These are phyloP conservation scores for Phanerochaete carnosa DNA, from an alignment of 768 basidiomycete species.

Conservation along the genomic window DNA sequence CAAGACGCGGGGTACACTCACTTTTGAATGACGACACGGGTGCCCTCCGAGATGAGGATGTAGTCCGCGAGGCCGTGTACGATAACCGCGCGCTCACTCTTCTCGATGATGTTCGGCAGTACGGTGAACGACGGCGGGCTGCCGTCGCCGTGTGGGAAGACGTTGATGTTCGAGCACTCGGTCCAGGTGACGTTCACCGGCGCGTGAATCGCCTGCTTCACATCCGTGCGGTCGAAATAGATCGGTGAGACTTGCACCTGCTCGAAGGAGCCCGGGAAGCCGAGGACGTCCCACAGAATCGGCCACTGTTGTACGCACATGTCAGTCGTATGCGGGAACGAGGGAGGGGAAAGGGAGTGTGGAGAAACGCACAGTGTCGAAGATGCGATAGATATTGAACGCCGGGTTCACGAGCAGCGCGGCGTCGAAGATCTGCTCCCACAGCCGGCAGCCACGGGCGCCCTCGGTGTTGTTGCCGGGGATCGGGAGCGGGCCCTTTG, in stretches of 20 bases:
- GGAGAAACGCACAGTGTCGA: constrained; percentile 50
- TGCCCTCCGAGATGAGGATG: constrained; percentile 67
- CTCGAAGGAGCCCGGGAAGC: constrained; percentile 68
- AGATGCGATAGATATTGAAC: constrained; percentile 75
- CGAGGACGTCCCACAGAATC: constrained; percentile 74
- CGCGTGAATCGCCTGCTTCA: constrained; percentile 70
- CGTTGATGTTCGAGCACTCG: constrained; percentile 57
- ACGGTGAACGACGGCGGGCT: constrained; percentile 65
- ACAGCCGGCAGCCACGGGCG: constrained; percentile 60
- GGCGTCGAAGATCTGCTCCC: constrained; percentile 61
- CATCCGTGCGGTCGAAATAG: constrained; percentile 68
- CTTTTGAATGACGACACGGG: constrained; percentile 36
- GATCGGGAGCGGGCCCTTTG: constrained; percentile 58
- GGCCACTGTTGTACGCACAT: too few species aligned
- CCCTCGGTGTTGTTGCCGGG: constrained; percentile 51
- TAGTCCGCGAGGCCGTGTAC: constrained; percentile 74
- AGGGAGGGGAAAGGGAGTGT: neutral
- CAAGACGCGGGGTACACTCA: constrained; percentile 17
- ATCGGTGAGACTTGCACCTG: constrained; percentile 56
- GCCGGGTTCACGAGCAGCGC: constrained; percentile 66
- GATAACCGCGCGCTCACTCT: constrained; percentile 64
- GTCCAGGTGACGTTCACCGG: constrained; percentile 57
- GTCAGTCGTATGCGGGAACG: too few species aligned
- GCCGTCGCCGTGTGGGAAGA: constrained; percentile 50
- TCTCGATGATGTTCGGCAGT: constrained; percentile 73